Percentiles rank a stretch among this genome's conserved stretches.
phyloP scores from a whole-genome alignment of 306 rosid genomes.

The Corylus heterophylla region DNA sequence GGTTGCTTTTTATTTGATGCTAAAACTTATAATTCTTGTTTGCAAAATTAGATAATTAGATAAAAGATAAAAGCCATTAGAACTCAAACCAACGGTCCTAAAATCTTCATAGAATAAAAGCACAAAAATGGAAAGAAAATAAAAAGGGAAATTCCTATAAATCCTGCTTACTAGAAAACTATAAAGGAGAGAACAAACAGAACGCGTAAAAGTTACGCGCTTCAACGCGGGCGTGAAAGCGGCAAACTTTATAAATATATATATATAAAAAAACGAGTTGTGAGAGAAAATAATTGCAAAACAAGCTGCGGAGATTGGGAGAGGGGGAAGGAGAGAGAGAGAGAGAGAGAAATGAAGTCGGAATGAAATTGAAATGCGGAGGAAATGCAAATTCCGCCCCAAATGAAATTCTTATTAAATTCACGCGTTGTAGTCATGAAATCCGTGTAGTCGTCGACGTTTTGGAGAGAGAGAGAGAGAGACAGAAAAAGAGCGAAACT shows the following conservation, averaged over 20 bases:
- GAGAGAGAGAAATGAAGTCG: conserved; percentile 67
- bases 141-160: too few relatives aligned
- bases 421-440: conserved; percentile 81
- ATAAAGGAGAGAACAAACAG: not conserved
- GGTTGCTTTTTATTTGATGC: too few relatives aligned
- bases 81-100: too few relatives aligned
- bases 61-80: too few relatives aligned
- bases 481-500: conserved; percentile 3
- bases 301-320: conserved; percentile 37
- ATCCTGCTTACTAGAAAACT: too few relatives aligned
- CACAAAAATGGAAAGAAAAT: too few relatives aligned
- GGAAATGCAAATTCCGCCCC: conserved; percentile 53
- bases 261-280: not conserved
- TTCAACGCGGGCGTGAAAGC: not conserved
- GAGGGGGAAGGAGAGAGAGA: not conserved
- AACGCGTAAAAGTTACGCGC: not conserved
- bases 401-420: conserved; percentile 66
- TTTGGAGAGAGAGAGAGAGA: conserved; percentile 34
- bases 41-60: too few relatives aligned
- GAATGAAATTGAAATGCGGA: conserved; percentile 89
- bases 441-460: conserved; percentile 64
- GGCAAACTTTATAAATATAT: not conserved
- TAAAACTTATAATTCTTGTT: too few relatives aligned
- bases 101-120: too few relatives aligned
- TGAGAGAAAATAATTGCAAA: conserved; percentile 13